phyloP scores from a whole-genome alignment of 805 yeast species.

The Metschnikowia reukaufii region DNA sequence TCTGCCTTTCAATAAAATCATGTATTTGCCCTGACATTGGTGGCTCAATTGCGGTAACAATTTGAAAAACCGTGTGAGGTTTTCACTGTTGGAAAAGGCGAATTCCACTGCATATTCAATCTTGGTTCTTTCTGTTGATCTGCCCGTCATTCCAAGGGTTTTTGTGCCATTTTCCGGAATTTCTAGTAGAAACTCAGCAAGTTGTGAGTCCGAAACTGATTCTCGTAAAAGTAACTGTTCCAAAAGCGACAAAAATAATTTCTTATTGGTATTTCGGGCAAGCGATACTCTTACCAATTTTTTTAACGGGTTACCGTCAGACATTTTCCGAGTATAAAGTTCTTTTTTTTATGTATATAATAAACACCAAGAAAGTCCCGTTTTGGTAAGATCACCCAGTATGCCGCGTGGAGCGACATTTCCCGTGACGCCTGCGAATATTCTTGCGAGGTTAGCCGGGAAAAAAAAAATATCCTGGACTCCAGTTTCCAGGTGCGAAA shows the following conservation, averaged over 20 bases:
- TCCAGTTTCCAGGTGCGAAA: no score
- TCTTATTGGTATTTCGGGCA: conserved; percentile 22
- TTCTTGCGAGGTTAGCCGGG: no score
- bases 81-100: conserved; percentile 21
- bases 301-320: conserved; percentile 8
- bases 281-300: conserved; percentile 24
- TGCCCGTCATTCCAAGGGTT: background rate
- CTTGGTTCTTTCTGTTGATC: conserved; percentile 9
- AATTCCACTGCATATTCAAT: conserved; percentile 20
- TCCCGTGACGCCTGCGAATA: no score
- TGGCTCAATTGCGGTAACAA: conserved; percentile 17
- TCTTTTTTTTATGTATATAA: background rate
- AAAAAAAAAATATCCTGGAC: no score
- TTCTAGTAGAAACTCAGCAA: conserved; percentile 25
- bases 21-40: conserved; percentile 16
- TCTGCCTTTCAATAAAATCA: conserved; percentile 13
- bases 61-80: conserved; percentile 26
- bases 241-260: conserved; percentile 28
- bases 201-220: conserved; percentile 26
- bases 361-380: no score
- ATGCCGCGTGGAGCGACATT: no score
- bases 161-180: conserved; percentile 6
- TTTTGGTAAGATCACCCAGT: no score
- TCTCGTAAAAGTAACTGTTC: conserved; percentile 27
- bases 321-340: conserved; percentile 8